Evolutionary conservation across 352 stramenopile genomes (phyloP), one percentile per base, ranked within the genome.

Genomic region (Phytophthora lateralis): DNA sequence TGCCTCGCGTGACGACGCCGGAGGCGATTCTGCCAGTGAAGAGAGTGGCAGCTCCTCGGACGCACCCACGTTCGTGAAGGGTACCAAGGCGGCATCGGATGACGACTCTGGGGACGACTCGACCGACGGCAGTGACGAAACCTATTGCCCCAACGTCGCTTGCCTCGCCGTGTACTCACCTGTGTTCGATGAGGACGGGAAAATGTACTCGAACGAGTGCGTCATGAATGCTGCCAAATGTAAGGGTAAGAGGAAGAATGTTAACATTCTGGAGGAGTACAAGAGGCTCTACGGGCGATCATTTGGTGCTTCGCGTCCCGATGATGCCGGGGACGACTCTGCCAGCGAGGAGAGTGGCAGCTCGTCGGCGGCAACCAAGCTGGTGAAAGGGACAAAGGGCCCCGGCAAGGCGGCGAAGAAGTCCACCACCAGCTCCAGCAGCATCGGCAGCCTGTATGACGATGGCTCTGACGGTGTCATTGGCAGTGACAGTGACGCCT

Each of bases 121-220:
- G 21, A 42, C 37, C 7, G 37, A 42, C 8, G 37, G 37, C 6
- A 42, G 37, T 15, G 37, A 42, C 15, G 37, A 42, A 21, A 21
- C 15, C 8, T 42, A 42, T 15, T 42, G 37, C 15, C 15, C 15
- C 10, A 17, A 29, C 20, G 41, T 26, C 41, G n/a, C n/a, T 4
- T 26, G 41, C 18, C 17, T 10, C 20, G 14, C 11, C 3, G 18
- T 47, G 18, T 47, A 30, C 37, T 3, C 9, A 4, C 61, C 61
- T 8, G 61, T 69, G 14, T 46, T 11, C 3, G 61, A 69, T 24
- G 61, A 65, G 27, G 59, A 69, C 15, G 61, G 61, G 10, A 35
- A 30, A 39, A 1, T 38, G 38, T 64, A 58, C 29, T 51, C 59
- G 27, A 67, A 63, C 30, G 52, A 62, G 38, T 67, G 60, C 30